phyloP scores from a whole-genome alignment of 441 rosid genomes.

The Theobroma grandiflorum region DNA sequence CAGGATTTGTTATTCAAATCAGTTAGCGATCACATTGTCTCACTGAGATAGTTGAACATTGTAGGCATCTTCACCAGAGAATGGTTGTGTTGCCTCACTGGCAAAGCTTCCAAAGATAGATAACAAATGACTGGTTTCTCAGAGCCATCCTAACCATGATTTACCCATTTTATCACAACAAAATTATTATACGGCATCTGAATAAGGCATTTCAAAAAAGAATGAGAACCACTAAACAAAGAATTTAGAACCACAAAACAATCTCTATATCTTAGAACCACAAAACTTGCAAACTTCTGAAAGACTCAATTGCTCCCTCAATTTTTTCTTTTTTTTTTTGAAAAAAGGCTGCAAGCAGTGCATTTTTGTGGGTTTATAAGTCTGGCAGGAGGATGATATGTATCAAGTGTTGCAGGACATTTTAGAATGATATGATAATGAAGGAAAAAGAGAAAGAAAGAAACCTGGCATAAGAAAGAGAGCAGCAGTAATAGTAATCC shows the following conservation, averaged over 20 bases:
- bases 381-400: background rate
- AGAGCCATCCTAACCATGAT: background rate
- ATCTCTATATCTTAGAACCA: background rate
- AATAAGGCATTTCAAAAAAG: background rate
- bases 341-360: background rate
- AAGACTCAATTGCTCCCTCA: background rate
- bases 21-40: background rate
- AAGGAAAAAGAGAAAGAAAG: background rate
- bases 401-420: background rate
- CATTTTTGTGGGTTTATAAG: background rate
- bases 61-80: background rate
- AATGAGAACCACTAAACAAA: background rate
- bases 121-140: background rate
- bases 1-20: background rate
- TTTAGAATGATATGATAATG: background rate
- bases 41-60: background rate
- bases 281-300: background rate
- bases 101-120: background rate
- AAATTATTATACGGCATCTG: background rate
- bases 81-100: background rate
- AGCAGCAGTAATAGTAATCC: conserved; percentile 63
- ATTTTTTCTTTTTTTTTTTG: too few species aligned
- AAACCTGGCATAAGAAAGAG: conserved; percentile 79
- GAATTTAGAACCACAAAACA: background rate
- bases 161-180: background rate